These are phyloP conservation scores for Pythium sp. DNA, from an alignment of 352 stramenopile genomes.

Conservation along the genomic window DNA sequence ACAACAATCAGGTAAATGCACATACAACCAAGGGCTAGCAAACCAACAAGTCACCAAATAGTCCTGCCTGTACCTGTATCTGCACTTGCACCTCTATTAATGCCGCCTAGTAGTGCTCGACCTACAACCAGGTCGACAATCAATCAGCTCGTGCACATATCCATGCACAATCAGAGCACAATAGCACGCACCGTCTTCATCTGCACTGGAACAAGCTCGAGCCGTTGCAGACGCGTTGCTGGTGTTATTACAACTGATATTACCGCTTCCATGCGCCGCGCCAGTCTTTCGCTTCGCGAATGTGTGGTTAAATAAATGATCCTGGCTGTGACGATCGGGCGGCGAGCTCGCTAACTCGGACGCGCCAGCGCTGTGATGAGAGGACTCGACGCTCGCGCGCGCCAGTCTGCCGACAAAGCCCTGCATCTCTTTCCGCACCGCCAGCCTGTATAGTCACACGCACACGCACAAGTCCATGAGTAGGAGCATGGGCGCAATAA, in stretches of 20 bases:
- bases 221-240: neutral
- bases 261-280: neutral
- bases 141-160: neutral
- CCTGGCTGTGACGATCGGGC: conserved; percentile 11
- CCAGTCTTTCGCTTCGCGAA: conserved; percentile 12
- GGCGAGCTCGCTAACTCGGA: neutral
- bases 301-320: conserved; percentile 21
- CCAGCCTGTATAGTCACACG: conserved; percentile 26
- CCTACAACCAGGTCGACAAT: neutral
- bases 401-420: conserved; percentile 62
- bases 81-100: conserved; percentile 22
- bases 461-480: neutral
- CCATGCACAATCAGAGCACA: no score
- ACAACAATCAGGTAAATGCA: neutral
- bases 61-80: neutral
- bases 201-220: neutral
- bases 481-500: neutral
- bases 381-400: conserved; percentile 50
- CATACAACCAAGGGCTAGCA: neutral
- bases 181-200: neutral
- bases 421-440: conserved; percentile 64
- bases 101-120: neutral
- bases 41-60: neutral
- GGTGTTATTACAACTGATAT: neutral
- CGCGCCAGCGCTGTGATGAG: conserved; percentile 9